phyloP scores from a whole-genome alignment of 768 basidiomycete species.

The Trametes maxima region DNA sequence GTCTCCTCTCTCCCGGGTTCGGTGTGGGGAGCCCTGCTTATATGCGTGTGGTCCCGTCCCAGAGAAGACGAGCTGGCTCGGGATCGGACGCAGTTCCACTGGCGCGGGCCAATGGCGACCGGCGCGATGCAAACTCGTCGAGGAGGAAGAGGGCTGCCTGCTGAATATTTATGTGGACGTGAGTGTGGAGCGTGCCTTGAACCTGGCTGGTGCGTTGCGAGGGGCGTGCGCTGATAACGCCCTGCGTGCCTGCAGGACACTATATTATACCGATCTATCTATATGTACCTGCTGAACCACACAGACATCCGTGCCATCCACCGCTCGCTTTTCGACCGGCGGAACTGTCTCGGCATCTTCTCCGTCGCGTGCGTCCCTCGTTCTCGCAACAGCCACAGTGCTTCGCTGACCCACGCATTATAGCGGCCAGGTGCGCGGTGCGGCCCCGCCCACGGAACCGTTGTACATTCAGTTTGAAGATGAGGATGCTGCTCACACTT shows the following conservation, averaged over 20 bases:
- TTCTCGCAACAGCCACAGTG: not conserved
- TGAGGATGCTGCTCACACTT: constrained; percentile 64
- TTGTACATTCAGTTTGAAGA: constrained; percentile 75
- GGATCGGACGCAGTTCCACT: constrained; percentile 51
- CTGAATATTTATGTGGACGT: constrained; percentile 79
- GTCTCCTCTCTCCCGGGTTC: constrained; percentile 1
- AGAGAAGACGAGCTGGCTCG: constrained; percentile 80
- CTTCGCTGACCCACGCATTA: not conserved
- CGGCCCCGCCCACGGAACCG: constrained; percentile 55
- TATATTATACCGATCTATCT: constrained; percentile 71
- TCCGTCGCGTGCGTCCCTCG: constrained; percentile 53
- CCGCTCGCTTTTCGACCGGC: constrained; percentile 73
- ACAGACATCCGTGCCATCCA: constrained; percentile 82
- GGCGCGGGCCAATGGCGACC: constrained; percentile 68
- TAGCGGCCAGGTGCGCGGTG: constrained; percentile 65
- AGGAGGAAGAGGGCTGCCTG: constrained; percentile 67
- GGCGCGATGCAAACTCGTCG: constrained; percentile 69
- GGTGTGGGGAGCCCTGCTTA: not conserved
- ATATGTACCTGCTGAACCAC: constrained; percentile 71
- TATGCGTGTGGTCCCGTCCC: constrained; percentile 2
- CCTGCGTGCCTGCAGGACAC: constrained; percentile 52
- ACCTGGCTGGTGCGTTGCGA: not conserved
- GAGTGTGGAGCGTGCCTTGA: constrained; percentile 29
- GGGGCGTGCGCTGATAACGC: not conserved
- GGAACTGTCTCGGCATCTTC: constrained; percentile 74